phyloP scores from a whole-genome alignment of 441 rosid genomes.

The Gossypium davidsonii region DNA sequence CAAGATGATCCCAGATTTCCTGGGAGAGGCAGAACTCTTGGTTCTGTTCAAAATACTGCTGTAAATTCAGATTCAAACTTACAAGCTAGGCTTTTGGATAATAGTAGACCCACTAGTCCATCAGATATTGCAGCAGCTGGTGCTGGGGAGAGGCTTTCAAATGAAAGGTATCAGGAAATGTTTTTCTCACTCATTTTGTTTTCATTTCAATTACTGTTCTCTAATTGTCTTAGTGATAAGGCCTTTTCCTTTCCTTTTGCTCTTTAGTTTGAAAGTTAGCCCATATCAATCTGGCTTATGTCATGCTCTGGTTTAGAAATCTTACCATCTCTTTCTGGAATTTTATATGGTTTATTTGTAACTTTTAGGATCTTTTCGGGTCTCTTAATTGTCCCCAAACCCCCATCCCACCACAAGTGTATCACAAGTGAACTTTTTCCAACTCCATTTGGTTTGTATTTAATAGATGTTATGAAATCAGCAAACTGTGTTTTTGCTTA shows the following conservation, averaged over 20 bases:
- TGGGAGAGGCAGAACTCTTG: conserved; percentile 72
- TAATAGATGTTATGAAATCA: not conserved
- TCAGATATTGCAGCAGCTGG: conserved; percentile 33
- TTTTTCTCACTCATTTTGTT: conserved; percentile 7
- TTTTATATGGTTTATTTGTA: not conserved
- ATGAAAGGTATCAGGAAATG: conserved; percentile 47
- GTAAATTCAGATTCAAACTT: conserved; percentile 61
- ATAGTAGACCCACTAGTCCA: conserved; percentile 32
- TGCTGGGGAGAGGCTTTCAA: conserved; percentile 31
- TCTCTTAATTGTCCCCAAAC: not conserved
- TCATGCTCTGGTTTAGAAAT: conserved; percentile 11
- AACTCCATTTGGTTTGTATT: not conserved
- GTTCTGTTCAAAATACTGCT: conserved; percentile 34
- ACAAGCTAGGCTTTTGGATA: conserved; percentile 75
- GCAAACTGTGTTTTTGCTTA: not conserved
- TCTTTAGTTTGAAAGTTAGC: not conserved
- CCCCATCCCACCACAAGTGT: not conserved
- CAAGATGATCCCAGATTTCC: conserved; percentile 64
- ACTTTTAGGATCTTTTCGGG: not conserved
- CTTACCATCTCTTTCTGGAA: not conserved
- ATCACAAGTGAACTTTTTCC: not conserved
- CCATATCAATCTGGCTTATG: not conserved
- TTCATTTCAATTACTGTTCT: conserved; percentile 8
- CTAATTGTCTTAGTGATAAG: not conserved
- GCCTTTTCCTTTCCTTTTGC: not conserved